phyloP scores from a whole-genome alignment of 2,329 filamentous ascomycete genomes.

The Penicillium frequentans region DNA sequence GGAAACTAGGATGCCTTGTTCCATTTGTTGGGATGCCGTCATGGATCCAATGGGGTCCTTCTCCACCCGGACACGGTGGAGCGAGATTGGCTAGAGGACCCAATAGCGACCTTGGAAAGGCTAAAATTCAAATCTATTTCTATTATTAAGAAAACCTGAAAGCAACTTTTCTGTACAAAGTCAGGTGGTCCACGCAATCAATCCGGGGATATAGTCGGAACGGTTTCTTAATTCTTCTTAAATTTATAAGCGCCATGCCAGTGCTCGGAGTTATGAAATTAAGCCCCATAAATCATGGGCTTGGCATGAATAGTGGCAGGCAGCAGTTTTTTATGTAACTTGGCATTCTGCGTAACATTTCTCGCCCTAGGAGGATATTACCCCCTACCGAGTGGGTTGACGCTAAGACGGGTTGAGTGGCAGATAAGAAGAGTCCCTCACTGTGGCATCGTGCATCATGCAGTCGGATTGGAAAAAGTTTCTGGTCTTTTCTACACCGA shows the following conservation, averaged over 20 bases:
- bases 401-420: background rate
- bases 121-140: background rate
- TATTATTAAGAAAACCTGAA: background rate
- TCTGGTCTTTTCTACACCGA: background rate
- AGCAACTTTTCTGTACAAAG: background rate
- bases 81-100: background rate
- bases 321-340: constrained; percentile 16
- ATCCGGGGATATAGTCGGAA: background rate
- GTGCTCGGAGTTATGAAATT: background rate
- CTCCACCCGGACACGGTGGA: background rate
- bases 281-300: background rate
- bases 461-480: background rate
- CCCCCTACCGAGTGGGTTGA: background rate
- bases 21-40: constrained; percentile 1
- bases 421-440: background rate
- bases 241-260: background rate
- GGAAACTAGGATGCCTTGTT: background rate
- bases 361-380: background rate
- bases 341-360: background rate
- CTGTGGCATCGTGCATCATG: background rate
- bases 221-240: background rate
- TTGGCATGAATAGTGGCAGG: constrained; percentile 10
- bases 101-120: background rate
- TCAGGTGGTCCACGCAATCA: background rate
- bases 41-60: constrained; percentile 4